These are phyloP conservation scores for Beauveria scarabaeidicola DNA, from an alignment of 2,329 filamentous ascomycete species.

Conservation along the genomic window DNA sequence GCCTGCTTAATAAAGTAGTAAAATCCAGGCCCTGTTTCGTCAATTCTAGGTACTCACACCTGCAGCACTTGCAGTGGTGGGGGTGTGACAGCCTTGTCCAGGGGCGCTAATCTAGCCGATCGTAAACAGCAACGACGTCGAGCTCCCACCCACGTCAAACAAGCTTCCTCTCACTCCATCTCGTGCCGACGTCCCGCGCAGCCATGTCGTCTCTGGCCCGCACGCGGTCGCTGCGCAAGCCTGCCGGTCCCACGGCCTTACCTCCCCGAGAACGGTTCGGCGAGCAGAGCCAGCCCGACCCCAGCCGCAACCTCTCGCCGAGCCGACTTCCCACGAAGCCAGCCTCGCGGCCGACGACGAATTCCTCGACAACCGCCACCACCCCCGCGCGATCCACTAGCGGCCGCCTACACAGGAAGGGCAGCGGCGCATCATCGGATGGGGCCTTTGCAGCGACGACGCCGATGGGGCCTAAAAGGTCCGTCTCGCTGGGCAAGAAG, in stretches of 20 bases:
- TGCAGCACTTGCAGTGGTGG: neutral
- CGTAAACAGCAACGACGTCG: neutral
- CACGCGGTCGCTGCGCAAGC: constrained; percentile 41
- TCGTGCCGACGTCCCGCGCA: neutral
- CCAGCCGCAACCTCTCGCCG: constrained; percentile 33
- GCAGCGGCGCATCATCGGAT: neutral
- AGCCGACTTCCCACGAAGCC: constrained; percentile 44
- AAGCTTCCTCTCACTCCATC: neutral
- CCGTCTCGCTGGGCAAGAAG: constrained; percentile 18
- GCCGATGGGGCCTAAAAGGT: constrained; percentile 4
- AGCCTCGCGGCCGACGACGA: constrained; percentile 18
- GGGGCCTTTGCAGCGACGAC: neutral
- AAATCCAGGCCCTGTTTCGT: too few species aligned
- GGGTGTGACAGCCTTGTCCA: neutral
- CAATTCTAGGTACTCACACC: neutral
- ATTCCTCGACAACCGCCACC: constrained; percentile 21
- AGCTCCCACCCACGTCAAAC: neutral
- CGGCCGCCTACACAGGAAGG: constrained; percentile 8
- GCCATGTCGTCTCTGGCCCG: constrained; percentile 38
- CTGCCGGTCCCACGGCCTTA: constrained; percentile 16
- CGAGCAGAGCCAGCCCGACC: constrained; percentile 13
- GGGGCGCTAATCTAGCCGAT: constrained; percentile 3
- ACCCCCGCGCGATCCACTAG: constrained; percentile 16
- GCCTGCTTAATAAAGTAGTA: too few species aligned
- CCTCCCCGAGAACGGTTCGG: constrained; percentile 1